phyloP scores from a whole-genome alignment of 768 basidiomycete genomes.

The Lyophyllum semitale region DNA sequence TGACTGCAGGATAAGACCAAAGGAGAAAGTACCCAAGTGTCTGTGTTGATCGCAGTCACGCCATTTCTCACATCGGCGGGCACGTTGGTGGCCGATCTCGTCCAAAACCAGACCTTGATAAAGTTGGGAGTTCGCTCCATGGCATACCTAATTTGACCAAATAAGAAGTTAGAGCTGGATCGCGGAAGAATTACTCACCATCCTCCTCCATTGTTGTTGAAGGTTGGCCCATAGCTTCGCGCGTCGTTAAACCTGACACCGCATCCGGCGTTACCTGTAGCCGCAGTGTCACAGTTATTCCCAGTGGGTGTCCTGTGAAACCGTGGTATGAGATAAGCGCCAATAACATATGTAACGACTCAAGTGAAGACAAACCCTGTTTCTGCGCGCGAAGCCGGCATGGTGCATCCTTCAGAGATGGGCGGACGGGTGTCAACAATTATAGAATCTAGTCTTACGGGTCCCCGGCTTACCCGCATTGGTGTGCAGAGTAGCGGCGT shows the following conservation, averaged over 20 bases:
- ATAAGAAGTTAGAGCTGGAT: background rate
- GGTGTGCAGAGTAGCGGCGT: slow-evolving; percentile 40
- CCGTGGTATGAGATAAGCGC: background rate
- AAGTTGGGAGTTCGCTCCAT: slow-evolving; percentile 57
- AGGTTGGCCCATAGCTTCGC: slow-evolving; percentile 55
- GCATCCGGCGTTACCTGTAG: slow-evolving; percentile 56
- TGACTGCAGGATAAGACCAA: background rate
- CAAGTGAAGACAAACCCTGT: slow-evolving; percentile 40
- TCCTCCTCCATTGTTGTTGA: slow-evolving; percentile 64
- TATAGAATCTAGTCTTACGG: slow-evolving; percentile 46
- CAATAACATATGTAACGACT: background rate
- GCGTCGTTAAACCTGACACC: slow-evolving; percentile 45
- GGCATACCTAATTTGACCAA: slow-evolving; percentile 47
- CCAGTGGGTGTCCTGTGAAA: slow-evolving; percentile 32
- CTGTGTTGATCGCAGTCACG: slow-evolving; percentile 44
- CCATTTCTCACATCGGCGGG: slow-evolving; percentile 50
- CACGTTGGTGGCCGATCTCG: slow-evolving; percentile 41
- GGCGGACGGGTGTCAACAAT: slow-evolving; percentile 14
- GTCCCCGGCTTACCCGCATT: slow-evolving; percentile 51
- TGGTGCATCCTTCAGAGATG: slow-evolving; percentile 45
- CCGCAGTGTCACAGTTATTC: slow-evolving; percentile 51
- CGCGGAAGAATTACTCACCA: slow-evolving; percentile 39
- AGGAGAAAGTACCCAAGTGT: slow-evolving; percentile 46
- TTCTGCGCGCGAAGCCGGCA: slow-evolving; percentile 45
- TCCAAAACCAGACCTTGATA: slow-evolving; percentile 78